phyloP scores from a whole-genome alignment of 2,329 filamentous ascomycete species.

The Colletotrichum tofieldiae region DNA sequence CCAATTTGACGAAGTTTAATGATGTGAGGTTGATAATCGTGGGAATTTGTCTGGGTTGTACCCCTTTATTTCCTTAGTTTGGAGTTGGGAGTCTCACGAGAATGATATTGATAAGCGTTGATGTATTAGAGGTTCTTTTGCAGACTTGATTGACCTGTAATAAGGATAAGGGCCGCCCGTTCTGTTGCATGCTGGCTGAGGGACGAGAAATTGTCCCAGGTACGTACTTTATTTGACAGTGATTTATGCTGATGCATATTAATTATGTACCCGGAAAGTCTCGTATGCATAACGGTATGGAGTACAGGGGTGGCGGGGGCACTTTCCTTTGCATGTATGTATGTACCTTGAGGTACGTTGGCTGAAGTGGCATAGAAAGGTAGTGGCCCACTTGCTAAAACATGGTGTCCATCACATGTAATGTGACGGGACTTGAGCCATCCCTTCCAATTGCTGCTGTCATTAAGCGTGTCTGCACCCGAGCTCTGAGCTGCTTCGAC shows the following conservation, averaged over 20 bases:
- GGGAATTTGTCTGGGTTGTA: background rate
- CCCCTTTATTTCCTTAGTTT: background rate
- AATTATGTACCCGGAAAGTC: background rate
- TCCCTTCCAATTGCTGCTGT: conserved; percentile 1
- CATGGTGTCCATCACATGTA: background rate
- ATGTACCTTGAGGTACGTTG: background rate
- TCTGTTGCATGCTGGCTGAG: background rate
- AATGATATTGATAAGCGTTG: background rate
- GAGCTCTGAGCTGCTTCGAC: background rate
- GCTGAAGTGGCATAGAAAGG: background rate
- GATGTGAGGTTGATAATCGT: background rate
- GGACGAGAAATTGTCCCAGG: too few relatives aligned
- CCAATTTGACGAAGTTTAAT: background rate
- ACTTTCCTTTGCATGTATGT: background rate
- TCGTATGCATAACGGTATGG: background rate
- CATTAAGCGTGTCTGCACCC: background rate
- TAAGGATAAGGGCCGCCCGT: background rate
- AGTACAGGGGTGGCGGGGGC: too few relatives aligned
- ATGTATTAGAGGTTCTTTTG: background rate
- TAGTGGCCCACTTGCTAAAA: background rate
- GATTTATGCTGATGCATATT: background rate
- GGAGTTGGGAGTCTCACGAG: background rate
- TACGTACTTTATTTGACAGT: background rate
- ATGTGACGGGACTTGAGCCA: conserved; percentile 2
- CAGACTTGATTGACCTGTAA: background rate